Conservation (phyloP, 331 rosid genomes). For the Quercus tomentella region DNA sequence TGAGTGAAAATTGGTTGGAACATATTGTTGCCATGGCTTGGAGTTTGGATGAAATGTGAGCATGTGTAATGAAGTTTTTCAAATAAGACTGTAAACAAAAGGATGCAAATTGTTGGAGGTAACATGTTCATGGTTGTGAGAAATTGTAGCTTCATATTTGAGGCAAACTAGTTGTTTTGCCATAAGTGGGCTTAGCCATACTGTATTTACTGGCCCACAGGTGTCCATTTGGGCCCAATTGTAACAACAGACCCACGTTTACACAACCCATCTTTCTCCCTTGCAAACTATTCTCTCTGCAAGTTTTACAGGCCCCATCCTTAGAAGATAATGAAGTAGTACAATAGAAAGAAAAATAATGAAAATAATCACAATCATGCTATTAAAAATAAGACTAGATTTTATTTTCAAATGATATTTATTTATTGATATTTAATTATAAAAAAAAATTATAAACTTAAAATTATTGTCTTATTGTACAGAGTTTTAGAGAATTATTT, state of each 20-base stretch:
- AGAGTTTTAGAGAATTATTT: too few species aligned
- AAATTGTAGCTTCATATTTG: neutral
- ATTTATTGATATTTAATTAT: too few species aligned
- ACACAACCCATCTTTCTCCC: too few species aligned
- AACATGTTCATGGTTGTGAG: slow-evolving; percentile 26
- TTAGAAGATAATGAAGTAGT: too few species aligned
- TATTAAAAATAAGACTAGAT: too few species aligned
- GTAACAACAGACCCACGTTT: neutral
- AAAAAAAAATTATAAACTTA: too few species aligned
- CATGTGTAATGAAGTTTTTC: slow-evolving; percentile 2
- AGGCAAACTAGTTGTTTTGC: neutral
- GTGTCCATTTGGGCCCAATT: neutral
- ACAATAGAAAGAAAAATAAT: too few species aligned
- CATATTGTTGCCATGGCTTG: slow-evolving; percentile 22
- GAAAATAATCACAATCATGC: too few species aligned
- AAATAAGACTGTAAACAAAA: neutral
- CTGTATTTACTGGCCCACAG: neutral
- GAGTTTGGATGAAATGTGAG: slow-evolving; percentile 16
- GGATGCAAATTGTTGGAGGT: slow-evolving; percentile 7
- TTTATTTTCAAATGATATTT: too few species aligned
- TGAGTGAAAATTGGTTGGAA: slow-evolving; percentile 23
- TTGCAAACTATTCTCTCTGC: too few species aligned
- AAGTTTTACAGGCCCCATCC: too few species aligned
- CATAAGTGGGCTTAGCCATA: neutral
- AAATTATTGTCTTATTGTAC: too few species aligned